Evolutionary conservation across 2,329 filamentous ascomycete species (phyloP), one percentile per base, ranked within the genome.

Genomic region (Paramyrothecium sp.): DNA sequence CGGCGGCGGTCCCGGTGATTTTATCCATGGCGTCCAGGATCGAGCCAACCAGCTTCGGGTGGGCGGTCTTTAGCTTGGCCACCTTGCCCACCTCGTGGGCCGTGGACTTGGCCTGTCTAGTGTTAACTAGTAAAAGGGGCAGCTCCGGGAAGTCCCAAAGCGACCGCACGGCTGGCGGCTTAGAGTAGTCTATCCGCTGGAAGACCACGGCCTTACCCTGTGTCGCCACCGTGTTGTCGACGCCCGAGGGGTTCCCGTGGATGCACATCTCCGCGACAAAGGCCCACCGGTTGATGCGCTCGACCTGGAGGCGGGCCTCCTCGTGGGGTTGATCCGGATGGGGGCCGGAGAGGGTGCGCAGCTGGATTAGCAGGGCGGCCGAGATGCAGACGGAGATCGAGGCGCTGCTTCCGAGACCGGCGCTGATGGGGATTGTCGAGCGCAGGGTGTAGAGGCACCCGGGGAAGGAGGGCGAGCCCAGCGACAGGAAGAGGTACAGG

Each of bases 241-340:
- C 91, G 0, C 95, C 95, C 0, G 92, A 97, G 1, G 95, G 95
- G 69, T 96, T 98, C 41, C 94, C 95, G 70, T 99, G 95, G 61
- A 98, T 97, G 75, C 92, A 95, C 86, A 98, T 90, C 73, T 99
- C 95, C 22, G 90, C 90, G 1, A 99, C 95, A 73, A 97, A 98
- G 0, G 95, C 93, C 95, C 96, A 99, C 60, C 90, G 85, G 74
- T 99, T 99, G 76, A 99, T 97, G 61, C 94, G 87, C 76, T 98
- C 93, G 30, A 98, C 84, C 71, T 99, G 94, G 48, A 92, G 75
- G 58, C 90, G 87, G n/a, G 91, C 91, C 75, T 99, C 95, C 55
- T 92, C 88, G 1, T 87, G 76, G 3, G 92, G 91, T 73, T 98
- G 94, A 67, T 98, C 94, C 0, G 91, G 90, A 70, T 98, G 94